phyloP scores from a whole-genome alignment of 1,139 yeast genomes.

The Fermentozyma sake region DNA sequence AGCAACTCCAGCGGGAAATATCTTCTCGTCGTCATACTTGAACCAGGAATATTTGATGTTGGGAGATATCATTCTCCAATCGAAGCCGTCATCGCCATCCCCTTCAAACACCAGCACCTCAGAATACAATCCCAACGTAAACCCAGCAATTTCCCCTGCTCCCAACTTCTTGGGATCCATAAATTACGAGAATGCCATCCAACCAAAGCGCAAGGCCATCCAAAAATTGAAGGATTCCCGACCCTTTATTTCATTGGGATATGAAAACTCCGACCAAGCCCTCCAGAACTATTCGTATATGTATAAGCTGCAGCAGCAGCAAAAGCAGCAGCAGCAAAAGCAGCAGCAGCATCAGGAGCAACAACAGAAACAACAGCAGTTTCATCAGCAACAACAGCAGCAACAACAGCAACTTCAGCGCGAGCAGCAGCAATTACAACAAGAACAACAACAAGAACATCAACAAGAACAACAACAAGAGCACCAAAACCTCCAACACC shows the following conservation, averaged over 20 bases:
- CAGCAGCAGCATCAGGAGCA: too few relatives aligned
- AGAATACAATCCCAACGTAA: constrained; percentile 13
- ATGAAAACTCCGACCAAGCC: constrained; percentile 7
- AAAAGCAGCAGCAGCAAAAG: too few relatives aligned
- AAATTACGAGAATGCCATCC: neutral
- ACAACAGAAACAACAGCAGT: too few relatives aligned
- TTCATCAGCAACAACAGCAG: constrained; percentile 1
- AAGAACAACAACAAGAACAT: too few relatives aligned
- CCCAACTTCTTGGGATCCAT: constrained; percentile 4
- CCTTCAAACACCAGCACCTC: constrained; percentile 30
- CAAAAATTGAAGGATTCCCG: constrained; percentile 16
- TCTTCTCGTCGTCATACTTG: constrained; percentile 36
- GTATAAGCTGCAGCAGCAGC: too few relatives aligned
- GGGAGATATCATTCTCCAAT: constrained; percentile 48
- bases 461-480: too few relatives aligned
- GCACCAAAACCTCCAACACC: too few relatives aligned
- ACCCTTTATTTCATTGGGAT: constrained; percentile 43
- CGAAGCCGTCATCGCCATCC: constrained; percentile 51
- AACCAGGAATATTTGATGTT: constrained; percentile 58
- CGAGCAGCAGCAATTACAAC: too few relatives aligned
- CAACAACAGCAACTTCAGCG: neutral
- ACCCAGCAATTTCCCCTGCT: constrained; percentile 12
- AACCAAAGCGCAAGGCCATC: constrained; percentile 3
- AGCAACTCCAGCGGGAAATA: neutral
- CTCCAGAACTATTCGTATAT: too few relatives aligned